Conservation (phyloP, 1,284 basidiomycete genomes). For the Cutaneotrichosporon sp. region DNA sequence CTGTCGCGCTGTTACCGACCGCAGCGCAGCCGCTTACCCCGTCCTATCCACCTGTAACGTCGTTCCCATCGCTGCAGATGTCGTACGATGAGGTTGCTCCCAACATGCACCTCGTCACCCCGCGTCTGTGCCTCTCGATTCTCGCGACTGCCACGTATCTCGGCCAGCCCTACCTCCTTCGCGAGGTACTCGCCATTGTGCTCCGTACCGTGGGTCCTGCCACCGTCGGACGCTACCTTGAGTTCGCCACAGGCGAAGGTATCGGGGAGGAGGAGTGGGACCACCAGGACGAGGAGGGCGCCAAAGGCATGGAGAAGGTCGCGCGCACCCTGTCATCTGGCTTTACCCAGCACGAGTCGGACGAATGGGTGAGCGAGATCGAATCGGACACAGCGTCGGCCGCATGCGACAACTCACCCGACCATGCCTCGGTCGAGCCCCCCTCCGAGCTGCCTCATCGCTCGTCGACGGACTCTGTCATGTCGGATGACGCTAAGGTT, state of each 20-base stretch:
- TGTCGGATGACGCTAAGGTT: slow-evolving; percentile 12
- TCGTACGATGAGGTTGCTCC: slow-evolving; percentile 52
- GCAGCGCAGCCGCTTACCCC: slow-evolving; percentile 64
- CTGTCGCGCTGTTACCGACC: slow-evolving; percentile 62
- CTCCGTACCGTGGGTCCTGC: slow-evolving; percentile 71
- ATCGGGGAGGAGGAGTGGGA: slow-evolving; percentile 55
- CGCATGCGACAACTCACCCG: neutral
- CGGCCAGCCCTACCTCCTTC: slow-evolving; percentile 69
- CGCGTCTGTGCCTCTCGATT: slow-evolving; percentile 76
- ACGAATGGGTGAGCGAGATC: slow-evolving; percentile 11
- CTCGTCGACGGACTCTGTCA: slow-evolving; percentile 12
- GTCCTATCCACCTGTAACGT: slow-evolving; percentile 55
- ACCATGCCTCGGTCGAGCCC: neutral
- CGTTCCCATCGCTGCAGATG: slow-evolving; percentile 58
- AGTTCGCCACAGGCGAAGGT: slow-evolving; percentile 73
- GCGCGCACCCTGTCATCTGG: slow-evolving; percentile 52
- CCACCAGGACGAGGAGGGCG: slow-evolving; percentile 56
- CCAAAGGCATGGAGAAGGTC: slow-evolving; percentile 64
- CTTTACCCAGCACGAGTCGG: slow-evolving; percentile 5
- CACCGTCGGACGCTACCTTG: slow-evolving; percentile 71
- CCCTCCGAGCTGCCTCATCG: neutral
- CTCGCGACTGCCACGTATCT: slow-evolving; percentile 82
- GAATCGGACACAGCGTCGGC: slow-evolving; percentile 1
- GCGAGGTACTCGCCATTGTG: slow-evolving; percentile 67
- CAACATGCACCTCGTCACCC: slow-evolving; percentile 67